Evolutionary conservation across 179 eudicot genomes (phyloP).

Genomic region (Beta macrorhiza): DNA sequence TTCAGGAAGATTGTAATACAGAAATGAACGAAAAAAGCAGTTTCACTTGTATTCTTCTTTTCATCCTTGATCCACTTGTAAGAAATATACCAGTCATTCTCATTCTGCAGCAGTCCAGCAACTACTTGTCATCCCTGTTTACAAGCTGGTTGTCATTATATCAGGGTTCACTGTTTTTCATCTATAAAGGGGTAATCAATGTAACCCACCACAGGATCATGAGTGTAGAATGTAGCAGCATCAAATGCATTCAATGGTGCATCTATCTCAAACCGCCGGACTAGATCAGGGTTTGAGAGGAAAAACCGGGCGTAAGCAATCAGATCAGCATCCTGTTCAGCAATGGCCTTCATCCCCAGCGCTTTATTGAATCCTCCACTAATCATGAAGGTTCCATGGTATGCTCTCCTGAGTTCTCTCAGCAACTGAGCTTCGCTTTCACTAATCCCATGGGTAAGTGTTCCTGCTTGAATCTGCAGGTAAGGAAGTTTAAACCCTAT

Average conservation of each 20-base stretch:
- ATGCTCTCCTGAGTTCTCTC: slow-evolving; percentile 53
- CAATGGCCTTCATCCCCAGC: slow-evolving; percentile 61
- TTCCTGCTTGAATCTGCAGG: slow-evolving; percentile 70
- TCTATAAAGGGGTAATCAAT: slow-evolving; percentile 72
- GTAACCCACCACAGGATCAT: slow-evolving; percentile 78
- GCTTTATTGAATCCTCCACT: slow-evolving; percentile 66
- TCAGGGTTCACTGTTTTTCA: slow-evolving; percentile 18
- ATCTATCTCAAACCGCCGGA: slow-evolving; percentile 56
- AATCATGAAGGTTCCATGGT: slow-evolving; percentile 59
- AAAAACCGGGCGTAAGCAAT: slow-evolving; percentile 70
- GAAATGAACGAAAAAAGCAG: slow-evolving; percentile 5
- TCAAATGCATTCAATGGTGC: slow-evolving; percentile 57
- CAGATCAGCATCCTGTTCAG: slow-evolving; percentile 71
- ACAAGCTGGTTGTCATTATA: neutral
- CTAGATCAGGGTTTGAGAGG: slow-evolving; percentile 80
- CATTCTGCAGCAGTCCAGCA: neutral
- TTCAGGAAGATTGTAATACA: slow-evolving; percentile 2
- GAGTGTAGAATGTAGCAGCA: slow-evolving; percentile 64
- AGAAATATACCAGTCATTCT: neutral
- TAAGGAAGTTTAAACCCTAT: slow-evolving; percentile 48
- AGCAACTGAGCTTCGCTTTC: slow-evolving; percentile 45
- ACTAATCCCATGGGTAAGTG: slow-evolving; percentile 47
- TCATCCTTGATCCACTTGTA: slow-evolving; percentile 13
- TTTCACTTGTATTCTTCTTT: slow-evolving; percentile 4
- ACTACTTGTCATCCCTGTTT: neutral